Evolutionary conservation across 345 rosid genomes (phyloP).

Genomic region (Corymbia maculata): DNA sequence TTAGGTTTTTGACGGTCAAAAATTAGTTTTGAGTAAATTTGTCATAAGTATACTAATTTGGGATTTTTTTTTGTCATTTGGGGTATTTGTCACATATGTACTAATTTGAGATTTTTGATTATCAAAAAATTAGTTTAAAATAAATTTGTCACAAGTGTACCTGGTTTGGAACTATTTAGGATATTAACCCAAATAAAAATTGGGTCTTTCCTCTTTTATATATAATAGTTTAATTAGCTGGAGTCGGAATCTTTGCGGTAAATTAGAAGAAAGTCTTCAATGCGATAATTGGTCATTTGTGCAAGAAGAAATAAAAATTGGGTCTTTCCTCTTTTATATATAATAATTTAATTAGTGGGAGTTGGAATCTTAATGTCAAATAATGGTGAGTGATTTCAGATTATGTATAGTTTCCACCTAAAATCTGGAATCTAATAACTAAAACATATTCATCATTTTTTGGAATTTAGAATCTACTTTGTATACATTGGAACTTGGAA

Average conservation of each 20-base stretch:
- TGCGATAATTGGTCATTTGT: background rate
- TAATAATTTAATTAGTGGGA: background rate
- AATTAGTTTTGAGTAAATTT: too few relatives aligned
- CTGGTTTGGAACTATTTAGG: too few relatives aligned
- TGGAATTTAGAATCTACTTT: background rate
- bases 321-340: background rate
- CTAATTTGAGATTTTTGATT: too few relatives aligned
- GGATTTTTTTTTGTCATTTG: too few relatives aligned
- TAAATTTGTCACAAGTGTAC: too few relatives aligned
- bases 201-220: background rate
- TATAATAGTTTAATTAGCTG: background rate
- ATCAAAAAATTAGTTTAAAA: too few relatives aligned
- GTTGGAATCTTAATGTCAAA: background rate
- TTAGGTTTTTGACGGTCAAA: too few relatives aligned
- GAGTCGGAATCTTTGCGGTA: background rate
- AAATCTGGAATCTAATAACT: background rate
- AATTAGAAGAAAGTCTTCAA: too few relatives aligned
- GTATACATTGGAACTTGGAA: background rate
- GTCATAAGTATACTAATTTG: too few relatives aligned
- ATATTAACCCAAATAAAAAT: too few relatives aligned
- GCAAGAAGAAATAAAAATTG: background rate
- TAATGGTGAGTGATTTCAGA: background rate
- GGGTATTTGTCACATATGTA: too few relatives aligned
- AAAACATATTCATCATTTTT: background rate
- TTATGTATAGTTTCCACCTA: fast-evolving